These are phyloP conservation scores for Amylocarpus encephaloides DNA, from an alignment of 2,329 filamentous ascomycete species.

Conservation along the genomic window DNA sequence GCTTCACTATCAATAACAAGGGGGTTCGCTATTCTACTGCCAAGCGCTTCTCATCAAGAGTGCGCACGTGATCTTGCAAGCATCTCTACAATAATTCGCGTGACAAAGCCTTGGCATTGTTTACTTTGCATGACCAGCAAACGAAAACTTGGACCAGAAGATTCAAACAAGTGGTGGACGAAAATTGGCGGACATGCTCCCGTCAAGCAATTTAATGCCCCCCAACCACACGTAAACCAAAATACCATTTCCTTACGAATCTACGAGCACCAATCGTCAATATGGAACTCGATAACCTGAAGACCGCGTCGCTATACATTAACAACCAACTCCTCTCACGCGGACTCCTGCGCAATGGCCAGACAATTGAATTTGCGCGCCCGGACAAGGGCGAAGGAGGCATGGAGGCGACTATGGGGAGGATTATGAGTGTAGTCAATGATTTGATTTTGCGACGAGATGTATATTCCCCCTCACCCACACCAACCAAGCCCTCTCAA, in stretches of 20 bases:
- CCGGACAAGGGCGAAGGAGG: conserved; percentile 58
- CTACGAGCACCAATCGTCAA: neutral
- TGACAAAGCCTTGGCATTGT: neutral
- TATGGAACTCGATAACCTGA: conserved; percentile 48
- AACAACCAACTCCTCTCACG: conserved; percentile 65
- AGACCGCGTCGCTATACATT: conserved; percentile 64
- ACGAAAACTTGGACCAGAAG: no score
- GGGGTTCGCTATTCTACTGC: no score
- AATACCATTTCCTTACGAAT: no score
- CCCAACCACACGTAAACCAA: no score
- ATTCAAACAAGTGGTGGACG: no score
- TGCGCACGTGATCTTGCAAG: no score
- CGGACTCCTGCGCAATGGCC: conserved; percentile 60
- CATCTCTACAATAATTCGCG: no score
- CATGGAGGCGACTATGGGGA: conserved; percentile 66
- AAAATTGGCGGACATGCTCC: no score
- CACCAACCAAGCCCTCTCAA: conserved; percentile 1
- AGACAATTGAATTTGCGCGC: conserved; percentile 74
- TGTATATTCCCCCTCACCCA: conserved; percentile 46
- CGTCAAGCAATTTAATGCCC: no score
- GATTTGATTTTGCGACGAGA: conserved; percentile 87
- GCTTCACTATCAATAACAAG: no score
- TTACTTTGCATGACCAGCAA: neutral
- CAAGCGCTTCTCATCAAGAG: no score
- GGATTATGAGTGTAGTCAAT: conserved; percentile 88